Evolutionary conservation across 169 alveolate species (phyloP), one percentile per base, ranked within the genome.

Genomic region (Plasmodium inui): DNA sequence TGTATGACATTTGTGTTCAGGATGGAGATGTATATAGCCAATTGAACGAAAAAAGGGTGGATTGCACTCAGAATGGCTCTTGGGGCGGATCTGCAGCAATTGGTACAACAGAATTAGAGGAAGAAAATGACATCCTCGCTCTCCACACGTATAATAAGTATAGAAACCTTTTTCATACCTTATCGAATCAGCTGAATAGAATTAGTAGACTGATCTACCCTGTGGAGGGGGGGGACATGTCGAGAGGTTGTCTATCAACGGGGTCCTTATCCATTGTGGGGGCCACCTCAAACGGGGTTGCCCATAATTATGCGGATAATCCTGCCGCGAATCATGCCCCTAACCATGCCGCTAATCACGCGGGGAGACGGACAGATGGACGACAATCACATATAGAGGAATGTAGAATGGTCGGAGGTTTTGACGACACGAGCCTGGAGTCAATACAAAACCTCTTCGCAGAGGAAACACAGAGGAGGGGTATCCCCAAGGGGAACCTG

Each of bases 1-100:
- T 86, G 26, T 86, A 86, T 26, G 93, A 86, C 70, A 86, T 86
- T 2, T 86, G 93, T 32, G 19, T 78, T 22, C 39, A 28, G 26
- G 81, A 53, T 34, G 86, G 39, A 53, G 44, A 19, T 37, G 26
- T 2, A 53, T 2, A 12, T 26, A 32, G 28, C 8, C 8, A 83
- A 19, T 14, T 44, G 12, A 34, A 71, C 34, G 19, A 41, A 67
- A 67, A 41, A 67, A 67, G 8, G 12, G 61, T 19, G 9, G 22
- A 14, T 0, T 50, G 8, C 9, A 50, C 22, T 14, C 19, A 14
- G 19, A 50, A 14, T 50, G 8, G 1, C 22, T 14, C 61, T 14
- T 14, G 19, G 5, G 19, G 50, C 7, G 39, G 17, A n/a, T 7
- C 7, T 32, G 8, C 37, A 32, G n/a, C 19, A 4, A 8, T 10